Evolutionary conservation across 2,329 filamentous ascomycete genomes (phyloP).

Genomic region (Fusarium poae): DNA sequence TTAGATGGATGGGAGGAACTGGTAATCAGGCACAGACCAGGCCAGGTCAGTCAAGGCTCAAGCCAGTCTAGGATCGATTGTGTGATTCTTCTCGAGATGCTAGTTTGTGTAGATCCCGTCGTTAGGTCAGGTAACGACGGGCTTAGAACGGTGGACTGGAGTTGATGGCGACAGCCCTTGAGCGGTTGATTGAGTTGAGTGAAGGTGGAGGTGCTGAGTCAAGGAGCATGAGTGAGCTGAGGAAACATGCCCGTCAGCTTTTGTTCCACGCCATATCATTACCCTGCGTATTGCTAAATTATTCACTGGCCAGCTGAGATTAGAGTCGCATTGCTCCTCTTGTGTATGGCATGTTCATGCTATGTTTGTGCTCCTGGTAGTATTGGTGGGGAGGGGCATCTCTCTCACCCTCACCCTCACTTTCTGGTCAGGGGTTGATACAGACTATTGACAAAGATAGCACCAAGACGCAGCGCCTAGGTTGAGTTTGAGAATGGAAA

Average conservation of each 20-base stretch:
- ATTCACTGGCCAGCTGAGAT: slow-evolving; percentile 1
- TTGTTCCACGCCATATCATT: not conserved
- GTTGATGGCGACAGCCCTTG: slow-evolving; percentile 19
- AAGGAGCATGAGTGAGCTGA: slow-evolving; percentile 5
- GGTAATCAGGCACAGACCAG: slow-evolving; percentile 2
- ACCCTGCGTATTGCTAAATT: slow-evolving; percentile 2
- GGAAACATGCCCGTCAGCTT: not conserved
- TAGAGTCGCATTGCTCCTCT: slow-evolving; percentile 24
- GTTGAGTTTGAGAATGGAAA: slow-evolving; percentile 6
- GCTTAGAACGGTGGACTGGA: slow-evolving; percentile 28
- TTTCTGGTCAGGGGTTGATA: slow-evolving; percentile 1
- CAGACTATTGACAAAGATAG: slow-evolving; percentile 25
- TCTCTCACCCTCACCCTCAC: slow-evolving; percentile 1
- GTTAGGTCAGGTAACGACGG: slow-evolving; percentile 27
- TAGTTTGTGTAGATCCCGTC: slow-evolving; percentile 16
- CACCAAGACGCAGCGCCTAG: slow-evolving; percentile 25
- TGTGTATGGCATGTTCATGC: slow-evolving; percentile 21
- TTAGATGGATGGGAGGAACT: slow-evolving; percentile 13
- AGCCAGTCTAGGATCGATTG: slow-evolving; percentile 21
- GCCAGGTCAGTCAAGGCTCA: slow-evolving; percentile 6
- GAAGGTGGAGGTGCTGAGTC: slow-evolving; percentile 14
- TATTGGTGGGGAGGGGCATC: slow-evolving; percentile 27
- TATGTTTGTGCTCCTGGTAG: slow-evolving; percentile 2
- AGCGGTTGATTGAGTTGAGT: slow-evolving; percentile 23
- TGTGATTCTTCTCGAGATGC: slow-evolving; percentile 20